Base-by-base conservation (phyloP, 163 green algal species). In the Volvox carteri region DNA sequence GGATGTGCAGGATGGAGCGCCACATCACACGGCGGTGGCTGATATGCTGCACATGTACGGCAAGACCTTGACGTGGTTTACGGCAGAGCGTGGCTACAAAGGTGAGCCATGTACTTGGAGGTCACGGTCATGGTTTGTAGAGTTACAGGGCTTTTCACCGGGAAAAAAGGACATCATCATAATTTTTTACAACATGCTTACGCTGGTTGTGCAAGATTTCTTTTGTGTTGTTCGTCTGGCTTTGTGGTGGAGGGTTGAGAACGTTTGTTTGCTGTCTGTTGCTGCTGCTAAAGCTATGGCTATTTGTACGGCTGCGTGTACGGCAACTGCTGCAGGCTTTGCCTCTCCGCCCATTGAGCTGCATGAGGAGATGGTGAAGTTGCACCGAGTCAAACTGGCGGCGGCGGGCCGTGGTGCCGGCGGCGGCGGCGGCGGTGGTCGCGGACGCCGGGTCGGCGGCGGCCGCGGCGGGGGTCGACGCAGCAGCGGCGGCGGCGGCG, bases 21-120 rank as follows among this genome's bases (percentile, higher is more conserved):
- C 89, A 3, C 87, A 91, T 2, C 92, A 97, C 84, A 96, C 92
- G 23, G 93, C 94, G 11, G 81, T 76, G 28, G 95, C 95, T 18
- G 96, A 98, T 92, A 83, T 97, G 78, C 73, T 96, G 85, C 77
- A 94, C 44, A 78, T 98, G 35, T 97, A 98, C 78, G 94, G 92
- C 7, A 81, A 78, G 76, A 98, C 96, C 14, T 70, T 90, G 60
- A 58, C 87, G 44, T 97, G 95, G 95, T 96, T 95, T 75, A 91
- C 88, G 4, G 74, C 92, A 16, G 93, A 95, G 62, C 90, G 92
- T 6, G 78, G 90, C 41, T 97, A 96, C 91, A 94, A 94, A 44
- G 89, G 89, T 92, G 70, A 14, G 78, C 19, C 60, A 62, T 42
- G 3, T 19, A 12, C 54, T 28, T 65, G 5, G 54, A 4, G 54